Evolutionary conservation across 2,329 filamentous ascomycete species (phyloP), one percentile per base, ranked within the genome.

Genomic region (Camillea tinctor): DNA sequence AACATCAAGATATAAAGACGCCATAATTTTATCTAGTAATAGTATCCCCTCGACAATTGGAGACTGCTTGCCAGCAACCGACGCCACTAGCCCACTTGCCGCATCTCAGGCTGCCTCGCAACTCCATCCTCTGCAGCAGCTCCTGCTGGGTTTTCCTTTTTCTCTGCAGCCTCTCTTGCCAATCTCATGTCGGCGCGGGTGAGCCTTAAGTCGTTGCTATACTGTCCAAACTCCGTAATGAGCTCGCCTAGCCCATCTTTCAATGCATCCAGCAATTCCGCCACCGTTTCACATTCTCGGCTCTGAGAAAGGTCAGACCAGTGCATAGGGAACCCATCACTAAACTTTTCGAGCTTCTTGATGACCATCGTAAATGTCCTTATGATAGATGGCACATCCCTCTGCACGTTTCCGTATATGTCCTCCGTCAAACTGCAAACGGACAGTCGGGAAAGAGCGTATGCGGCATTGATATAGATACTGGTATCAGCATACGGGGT

Each of bases 371-470:
- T 93, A 62, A 96, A 85, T 1, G 87, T 85, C 52, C 89, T 85
- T 55, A 97, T 85, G 59, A 96, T 88, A 54, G 77, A 77, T 1
- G 90, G 86, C 1, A 98, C 87, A 64, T 95, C 91, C 50, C 87
- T 82, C 66, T 96, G 89, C n/a, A 96, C 94, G 67, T 91, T 90
- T 15, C 94, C 94, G 71, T 88, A 95, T 52, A 84, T 83, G 72
- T 98, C 94, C 74, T 98, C 93, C 3, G 80, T 79, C 57, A 97
- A 76, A 74, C 90, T 94, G 63, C 84, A 84, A 3, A 92, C 83
- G 0, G 91, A 84, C 24, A 98, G 81, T 54, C 84, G 81, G 13
- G 85, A 86, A 48, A 95, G 77, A 0, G 89, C 84, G 60, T 87
- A 86, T n/a, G 88, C 81, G 1, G 91, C 89, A 71, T 94, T 87